A percentile compares a stretch with the other conserved stretches of the same genome.
Evolutionary conservation across 345 rosid species (phyloP).

Genomic region (Eucalyptus decipiens): DNA sequence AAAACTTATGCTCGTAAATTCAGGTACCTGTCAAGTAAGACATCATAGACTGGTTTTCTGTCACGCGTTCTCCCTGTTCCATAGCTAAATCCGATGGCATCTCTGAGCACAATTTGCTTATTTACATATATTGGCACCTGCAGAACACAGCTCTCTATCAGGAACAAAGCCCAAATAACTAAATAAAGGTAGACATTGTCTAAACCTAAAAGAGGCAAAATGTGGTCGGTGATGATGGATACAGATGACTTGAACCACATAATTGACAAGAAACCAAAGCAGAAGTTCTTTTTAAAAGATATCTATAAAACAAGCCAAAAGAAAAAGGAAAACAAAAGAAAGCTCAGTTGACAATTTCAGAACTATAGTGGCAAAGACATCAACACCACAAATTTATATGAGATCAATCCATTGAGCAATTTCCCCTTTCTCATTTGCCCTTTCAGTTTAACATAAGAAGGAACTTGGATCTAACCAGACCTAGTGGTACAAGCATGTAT

Average conservation of each 20-base stretch:
- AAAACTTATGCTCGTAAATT: background rate
- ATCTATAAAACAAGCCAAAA: background rate
- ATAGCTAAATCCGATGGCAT: conserved; percentile 70
- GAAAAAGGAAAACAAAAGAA: background rate
- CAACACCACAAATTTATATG: background rate
- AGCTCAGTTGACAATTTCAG: background rate
- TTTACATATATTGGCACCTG: conserved; percentile 89
- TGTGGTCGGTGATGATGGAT: background rate
- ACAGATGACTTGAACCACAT: background rate
- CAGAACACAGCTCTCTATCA: background rate
- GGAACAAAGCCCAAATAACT: background rate
- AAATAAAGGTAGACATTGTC: background rate
- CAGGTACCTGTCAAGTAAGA: conserved; percentile 62
- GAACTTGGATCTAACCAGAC: background rate
- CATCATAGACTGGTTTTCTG: conserved; percentile 52
- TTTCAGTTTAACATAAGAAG: background rate
- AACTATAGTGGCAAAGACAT: background rate
- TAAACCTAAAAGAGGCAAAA: background rate
- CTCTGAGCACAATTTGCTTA: conserved; percentile 62
- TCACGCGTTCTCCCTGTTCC: conserved; percentile 37
- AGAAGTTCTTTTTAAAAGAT: background rate
- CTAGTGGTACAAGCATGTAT: background rate
- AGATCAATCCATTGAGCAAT: background rate
- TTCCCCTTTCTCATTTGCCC: background rate
- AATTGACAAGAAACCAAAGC: background rate